Base-by-base conservation (phyloP, 2,329 filamentous ascomycete species). In the Ophiostoma novo-ulmi region DNA sequence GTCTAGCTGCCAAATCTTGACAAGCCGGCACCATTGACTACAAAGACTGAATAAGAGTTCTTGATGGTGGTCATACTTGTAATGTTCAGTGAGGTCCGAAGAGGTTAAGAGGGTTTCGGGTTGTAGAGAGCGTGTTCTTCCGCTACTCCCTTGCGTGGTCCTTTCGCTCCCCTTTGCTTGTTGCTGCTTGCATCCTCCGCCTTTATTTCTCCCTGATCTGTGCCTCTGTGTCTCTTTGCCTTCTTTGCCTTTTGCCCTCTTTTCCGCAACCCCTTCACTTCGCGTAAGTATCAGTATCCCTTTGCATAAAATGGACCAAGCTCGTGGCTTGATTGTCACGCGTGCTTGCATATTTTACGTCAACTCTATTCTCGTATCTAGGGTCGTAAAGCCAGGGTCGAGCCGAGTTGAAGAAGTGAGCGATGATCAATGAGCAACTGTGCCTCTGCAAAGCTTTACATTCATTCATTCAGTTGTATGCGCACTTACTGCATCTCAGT, bases 101-200 rank as follows among this genome's bases (percentile, higher is more conserved):
- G 13, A 44, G 41, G 41, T 44, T 31, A 31, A 44, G 41, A 44
- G 41, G 41, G 3, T 44, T 14, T 44, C 31, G 31, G 31, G 41
- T 17, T 48, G 8, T 26, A 22, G n/a, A 58, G n/a, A 13, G 39
- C 39, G 10, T 58, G 52, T 26, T 58, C n/a, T 58, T 26, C 1
- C 52, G 52, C 22, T 58, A 22, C 52, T 58, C 52, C 52, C 52
- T 58, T 58, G 52, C 52, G n/a, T 58, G 52, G 52, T 58, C 52
- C 52, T 58, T 58, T 22, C 8, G 5, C 26, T 13, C 17, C 7
- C 20, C 48, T 55, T n/a, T n/a, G 17, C 48, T 20, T 55, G 17
- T 22, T 55, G 48, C n/a, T 6, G 20, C n/a, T 44, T 44, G 10
- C 22, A 26, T 20, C 52, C 52, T 58, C 52, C 20, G 52, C 52